Evolutionary conservation across 306 rosid species (phyloP).

Genomic region (Acmispon strigosus): DNA sequence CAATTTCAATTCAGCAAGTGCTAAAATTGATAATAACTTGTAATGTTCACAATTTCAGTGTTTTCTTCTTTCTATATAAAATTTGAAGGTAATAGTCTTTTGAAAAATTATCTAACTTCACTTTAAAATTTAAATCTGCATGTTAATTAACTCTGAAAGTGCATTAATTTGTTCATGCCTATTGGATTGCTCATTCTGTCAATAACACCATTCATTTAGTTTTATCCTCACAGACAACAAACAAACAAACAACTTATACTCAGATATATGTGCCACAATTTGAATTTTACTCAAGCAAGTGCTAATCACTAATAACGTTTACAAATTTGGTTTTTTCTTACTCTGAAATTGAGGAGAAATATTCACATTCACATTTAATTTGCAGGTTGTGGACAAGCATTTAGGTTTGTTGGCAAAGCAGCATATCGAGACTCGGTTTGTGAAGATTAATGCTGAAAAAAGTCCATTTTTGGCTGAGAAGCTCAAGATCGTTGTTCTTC

Average conservation of each 20-base stretch:
- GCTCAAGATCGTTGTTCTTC: conserved; percentile 86
- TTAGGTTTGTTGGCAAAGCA: conserved; percentile 72
- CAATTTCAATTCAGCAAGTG: neutral
- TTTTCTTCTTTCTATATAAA: neutral
- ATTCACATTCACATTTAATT: conserved; percentile 21
- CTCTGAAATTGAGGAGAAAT: neutral
- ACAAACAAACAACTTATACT: neutral
- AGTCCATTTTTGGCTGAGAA: conserved; percentile 93
- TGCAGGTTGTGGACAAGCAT: conserved; percentile 95
- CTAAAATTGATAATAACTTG: neutral
- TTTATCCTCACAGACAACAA: neutral
- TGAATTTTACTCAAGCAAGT: neutral
- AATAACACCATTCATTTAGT: neutral
- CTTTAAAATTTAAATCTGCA: no score
- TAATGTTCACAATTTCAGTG: neutral
- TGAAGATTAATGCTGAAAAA: conserved; percentile 83
- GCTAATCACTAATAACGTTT: neutral
- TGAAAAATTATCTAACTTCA: no score
- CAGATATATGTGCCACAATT: neutral
- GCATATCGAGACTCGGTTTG: conserved; percentile 83
- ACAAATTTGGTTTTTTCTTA: neutral
- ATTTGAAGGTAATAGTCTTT: neutral
- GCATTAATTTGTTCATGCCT: neutral
- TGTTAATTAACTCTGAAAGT: no score
- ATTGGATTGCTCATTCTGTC: neutral